A percentile compares a stretch with the other conserved stretches of the same genome.
These are phyloP conservation scores for Thecaphora thlaspeos DNA, from an alignment of 1,284 basidiomycete genomes.

Conservation along the genomic window DNA sequence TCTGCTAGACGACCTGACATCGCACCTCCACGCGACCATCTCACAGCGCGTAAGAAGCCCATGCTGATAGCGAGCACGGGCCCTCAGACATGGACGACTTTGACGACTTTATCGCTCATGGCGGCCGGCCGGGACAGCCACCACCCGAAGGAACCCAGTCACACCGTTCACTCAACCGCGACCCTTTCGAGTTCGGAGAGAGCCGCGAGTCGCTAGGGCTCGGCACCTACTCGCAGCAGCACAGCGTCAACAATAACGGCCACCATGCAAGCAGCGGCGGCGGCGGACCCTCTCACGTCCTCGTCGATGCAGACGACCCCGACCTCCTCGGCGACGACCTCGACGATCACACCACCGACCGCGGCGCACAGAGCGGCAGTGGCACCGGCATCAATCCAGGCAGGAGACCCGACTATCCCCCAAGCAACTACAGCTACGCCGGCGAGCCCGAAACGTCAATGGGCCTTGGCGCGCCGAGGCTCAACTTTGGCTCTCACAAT, in stretches of 20 bases:
- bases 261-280: conserved; percentile 2
- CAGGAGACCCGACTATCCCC: conserved; percentile 20
- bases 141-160: conserved; percentile 21
- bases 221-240: not conserved
- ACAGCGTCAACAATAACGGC: not conserved
- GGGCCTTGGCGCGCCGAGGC: conserved; percentile 25
- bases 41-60: no score
- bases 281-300: conserved; percentile 38
- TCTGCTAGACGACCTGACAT: no score
- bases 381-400: conserved; percentile 1
- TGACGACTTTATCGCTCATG: conserved; percentile 41
- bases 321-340: conserved; percentile 50
- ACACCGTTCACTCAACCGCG: conserved; percentile 15
- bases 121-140: conserved; percentile 6
- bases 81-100: conserved; percentile 48
- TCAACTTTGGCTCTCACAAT: conserved; percentile 19
- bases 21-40: no score
- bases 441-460: conserved; percentile 17
- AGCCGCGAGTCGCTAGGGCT: conserved; percentile 25
- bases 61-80: no score
- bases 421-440: conserved; percentile 7
- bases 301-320: conserved; percentile 49
- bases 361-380: not conserved
- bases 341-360: conserved; percentile 14
- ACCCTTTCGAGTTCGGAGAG: conserved; percentile 21